phyloP scores from a whole-genome alignment of 1,139 yeast genomes.

The Nakaseomyces glabratus region DNA sequence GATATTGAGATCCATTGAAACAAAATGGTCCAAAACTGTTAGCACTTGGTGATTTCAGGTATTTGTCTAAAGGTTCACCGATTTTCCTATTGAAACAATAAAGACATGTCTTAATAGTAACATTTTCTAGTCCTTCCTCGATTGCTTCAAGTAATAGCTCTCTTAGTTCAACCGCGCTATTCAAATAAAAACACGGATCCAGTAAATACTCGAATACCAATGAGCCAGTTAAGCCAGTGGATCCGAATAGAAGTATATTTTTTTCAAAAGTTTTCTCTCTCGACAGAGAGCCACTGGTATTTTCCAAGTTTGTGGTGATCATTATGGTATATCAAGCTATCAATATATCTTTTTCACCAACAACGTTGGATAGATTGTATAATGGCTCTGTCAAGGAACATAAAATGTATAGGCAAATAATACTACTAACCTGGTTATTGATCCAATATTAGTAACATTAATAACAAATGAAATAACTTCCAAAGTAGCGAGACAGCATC shows the following conservation, averaged over 20 bases:
- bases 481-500: no score
- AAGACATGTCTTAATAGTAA: conserved; percentile 3
- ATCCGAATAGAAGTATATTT: conserved; percentile 13
- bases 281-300: background rate
- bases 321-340: no score
- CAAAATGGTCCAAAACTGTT: background rate
- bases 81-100: conserved; percentile 7
- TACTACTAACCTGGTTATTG: no score
- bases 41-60: background rate
- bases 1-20: background rate
- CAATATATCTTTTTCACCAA: background rate
- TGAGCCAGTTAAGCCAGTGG: conserved; percentile 15
- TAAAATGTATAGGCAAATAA: no score
- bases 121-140: conserved; percentile 2
- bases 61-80: background rate
- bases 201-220: conserved; percentile 10
- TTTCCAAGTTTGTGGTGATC: conserved; percentile 4
- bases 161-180: conserved; percentile 10
- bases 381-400: no score
- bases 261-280: conserved; percentile 7
- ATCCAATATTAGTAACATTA: no score
- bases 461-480: no score
- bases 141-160: conserved; percentile 4
- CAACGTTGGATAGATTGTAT: background rate
- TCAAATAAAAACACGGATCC: conserved; percentile 10